A percentile compares a stretch with the other conserved stretches of the same genome.
Evolutionary conservation across 2,329 filamentous ascomycete species (phyloP).

Genomic region (Fusarium keratoplasticum): DNA sequence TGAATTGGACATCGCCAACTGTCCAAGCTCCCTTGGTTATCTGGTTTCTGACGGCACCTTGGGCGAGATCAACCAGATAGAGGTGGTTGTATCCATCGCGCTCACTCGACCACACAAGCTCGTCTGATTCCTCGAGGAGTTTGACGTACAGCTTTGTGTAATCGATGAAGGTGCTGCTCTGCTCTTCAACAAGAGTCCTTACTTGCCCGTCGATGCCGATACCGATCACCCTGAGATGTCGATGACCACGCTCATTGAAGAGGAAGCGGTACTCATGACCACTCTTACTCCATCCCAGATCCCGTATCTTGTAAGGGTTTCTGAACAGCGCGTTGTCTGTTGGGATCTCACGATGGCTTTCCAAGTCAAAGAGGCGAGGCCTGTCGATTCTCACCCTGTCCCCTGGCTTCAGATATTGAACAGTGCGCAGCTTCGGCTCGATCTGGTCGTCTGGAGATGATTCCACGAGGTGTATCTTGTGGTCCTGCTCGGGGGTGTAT

Average conservation of each 20-base stretch:
- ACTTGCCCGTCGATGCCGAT: constrained; percentile 30
- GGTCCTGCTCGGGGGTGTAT: constrained; percentile 33
- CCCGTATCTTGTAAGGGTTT: constrained; percentile 34
- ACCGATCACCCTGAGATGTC: constrained; percentile 33
- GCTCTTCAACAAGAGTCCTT: constrained; percentile 38
- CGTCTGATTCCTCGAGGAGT: constrained; percentile 15
- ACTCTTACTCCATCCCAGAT: constrained; percentile 41
- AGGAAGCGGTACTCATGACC: constrained; percentile 43
- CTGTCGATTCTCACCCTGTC: constrained; percentile 39
- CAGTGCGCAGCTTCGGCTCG: constrained; percentile 38
- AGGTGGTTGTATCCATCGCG: constrained; percentile 46
- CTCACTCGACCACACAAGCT: constrained; percentile 47
- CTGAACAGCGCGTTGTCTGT: constrained; percentile 40
- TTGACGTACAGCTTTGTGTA: constrained; percentile 35
- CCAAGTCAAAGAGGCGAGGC: constrained; percentile 43
- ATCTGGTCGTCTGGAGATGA: constrained; percentile 44
- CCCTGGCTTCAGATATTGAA: constrained; percentile 44
- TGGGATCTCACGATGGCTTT: constrained; percentile 26
- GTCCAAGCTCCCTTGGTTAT: constrained; percentile 45
- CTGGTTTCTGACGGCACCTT: constrained; percentile 34
- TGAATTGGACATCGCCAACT: constrained; percentile 33
- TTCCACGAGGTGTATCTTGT: constrained; percentile 35
- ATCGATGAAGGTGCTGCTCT: constrained; percentile 43
- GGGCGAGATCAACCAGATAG: constrained; percentile 37
- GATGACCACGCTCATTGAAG: constrained; percentile 46